These are phyloP conservation scores for Lasiodiplodia hormozganensis DNA, from an alignment of 2,329 filamentous ascomycete species.

Conservation along the genomic window DNA sequence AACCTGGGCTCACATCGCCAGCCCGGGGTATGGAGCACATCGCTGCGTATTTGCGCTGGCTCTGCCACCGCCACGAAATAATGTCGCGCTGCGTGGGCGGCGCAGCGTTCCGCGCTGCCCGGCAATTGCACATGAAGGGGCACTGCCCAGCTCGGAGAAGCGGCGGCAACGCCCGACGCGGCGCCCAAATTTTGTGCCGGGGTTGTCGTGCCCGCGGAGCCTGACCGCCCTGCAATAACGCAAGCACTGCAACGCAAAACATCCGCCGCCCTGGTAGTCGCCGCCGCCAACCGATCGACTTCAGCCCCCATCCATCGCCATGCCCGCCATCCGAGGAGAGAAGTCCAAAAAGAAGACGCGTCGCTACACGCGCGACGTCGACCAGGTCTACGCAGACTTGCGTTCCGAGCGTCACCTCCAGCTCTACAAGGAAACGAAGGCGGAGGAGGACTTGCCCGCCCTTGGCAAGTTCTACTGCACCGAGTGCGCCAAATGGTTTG, in stretches of 20 bases:
- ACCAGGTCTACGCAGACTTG: slow-evolving; percentile 88
- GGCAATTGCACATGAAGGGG: neutral
- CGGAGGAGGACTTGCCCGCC: slow-evolving; percentile 84
- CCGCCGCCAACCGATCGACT: neutral
- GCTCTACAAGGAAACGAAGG: slow-evolving; percentile 79
- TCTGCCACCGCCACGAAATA: neutral
- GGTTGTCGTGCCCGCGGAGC: neutral
- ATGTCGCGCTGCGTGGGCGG: slow-evolving; percentile 1
- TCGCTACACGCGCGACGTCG: slow-evolving; percentile 74
- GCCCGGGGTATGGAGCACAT: slow-evolving; percentile 19
- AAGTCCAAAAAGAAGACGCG: slow-evolving; percentile 58
- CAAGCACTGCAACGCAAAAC: slow-evolving; percentile 28
- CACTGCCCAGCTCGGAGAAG: neutral
- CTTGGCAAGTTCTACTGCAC: slow-evolving; percentile 87
- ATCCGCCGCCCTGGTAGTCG: slow-evolving; percentile 38
- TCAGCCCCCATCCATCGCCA: slow-evolving; percentile 37
- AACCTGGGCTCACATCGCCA: slow-evolving; percentile 14
- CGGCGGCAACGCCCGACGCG: slow-evolving; percentile 15
- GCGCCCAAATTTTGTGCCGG: slow-evolving; percentile 7
- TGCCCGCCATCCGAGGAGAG: slow-evolving; percentile 59
- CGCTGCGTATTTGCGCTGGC: neutral
- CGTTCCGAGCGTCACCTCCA: slow-evolving; percentile 78
- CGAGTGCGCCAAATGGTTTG: slow-evolving; percentile 96
- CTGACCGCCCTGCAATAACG: slow-evolving; percentile 27
- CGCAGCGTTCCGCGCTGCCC: slow-evolving; percentile 6